Evolutionary conservation across 2,329 filamentous ascomycete species (phyloP), one percentile per base, ranked within the genome.

Genomic region (Ascochyta fabae): DNA sequence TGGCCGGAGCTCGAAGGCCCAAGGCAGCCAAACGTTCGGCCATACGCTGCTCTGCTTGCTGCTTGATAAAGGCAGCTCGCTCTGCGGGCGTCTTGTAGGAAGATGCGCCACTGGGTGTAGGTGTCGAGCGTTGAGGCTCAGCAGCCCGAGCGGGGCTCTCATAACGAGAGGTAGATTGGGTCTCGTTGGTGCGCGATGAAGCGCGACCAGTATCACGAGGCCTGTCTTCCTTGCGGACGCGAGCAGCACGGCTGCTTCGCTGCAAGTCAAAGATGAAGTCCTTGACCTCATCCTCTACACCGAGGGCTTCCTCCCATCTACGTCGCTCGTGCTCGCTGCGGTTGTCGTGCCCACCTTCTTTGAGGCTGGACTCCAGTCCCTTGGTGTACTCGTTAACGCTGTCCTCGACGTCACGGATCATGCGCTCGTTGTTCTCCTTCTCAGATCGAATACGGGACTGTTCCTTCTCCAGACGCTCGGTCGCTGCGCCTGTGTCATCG

Each of bases 191-290:
- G 23, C 69, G 80, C 73, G 65, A 80, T 73, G 47, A 78, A 74
- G 56, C 74, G 78, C 58, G 61, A 40, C 71, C 68, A 26, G 65
- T 69, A 48, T 75, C 69, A 31, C 71, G 68, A 15, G 72, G 68
- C 16, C 63, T 67, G 39, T 43, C 85, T 70, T 88, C 83, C 61
- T 83, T 84, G 48, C 86, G 80, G 54, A 96, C 78, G 56, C 88
- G 88, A 48, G 91, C 83, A 61, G 91, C 84, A 62, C 92, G 87
- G 74, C 92, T 96, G 59, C 88, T 90, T 58, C 94, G 87, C 74
- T 97, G 93, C 48, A 99, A 80, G 65, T 98, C 95, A 72, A 95
- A 98, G 73, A 99, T 99, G 76, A 99, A 98, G 71, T 99, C 95
- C 69, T 92, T 91, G 59, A 98, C 90, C 69, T 96, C 92, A 69